These are phyloP conservation scores for Paratinospora sagittata DNA, from an alignment of 164 flowering plant species.

Conservation along the genomic window DNA sequence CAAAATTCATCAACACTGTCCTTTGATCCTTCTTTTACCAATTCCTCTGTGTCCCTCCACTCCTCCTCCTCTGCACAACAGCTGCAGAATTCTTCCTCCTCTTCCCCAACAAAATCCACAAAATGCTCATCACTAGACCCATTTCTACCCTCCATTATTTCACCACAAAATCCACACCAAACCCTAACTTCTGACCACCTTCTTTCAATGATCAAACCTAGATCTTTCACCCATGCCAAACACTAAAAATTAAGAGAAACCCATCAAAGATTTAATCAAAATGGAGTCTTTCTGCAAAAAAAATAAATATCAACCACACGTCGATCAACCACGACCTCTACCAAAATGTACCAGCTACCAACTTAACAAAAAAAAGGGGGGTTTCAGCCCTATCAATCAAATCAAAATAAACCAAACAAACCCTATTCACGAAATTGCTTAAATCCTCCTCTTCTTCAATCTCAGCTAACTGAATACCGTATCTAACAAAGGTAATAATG, in stretches of 20 bases:
- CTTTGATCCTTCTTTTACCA: conserved; percentile 24
- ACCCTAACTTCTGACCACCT: neutral
- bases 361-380: neutral
- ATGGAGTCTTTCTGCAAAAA: neutral
- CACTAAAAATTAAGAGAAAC: neutral
- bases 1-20: conserved; percentile 43
- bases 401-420: conserved; percentile 10
- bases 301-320: neutral
- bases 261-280: neutral
- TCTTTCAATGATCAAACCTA: neutral
- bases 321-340: neutral
- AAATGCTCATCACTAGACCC: conserved; percentile 10
- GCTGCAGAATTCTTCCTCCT: conserved; percentile 76
- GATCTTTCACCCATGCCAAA: neutral
- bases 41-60: conserved; percentile 46
- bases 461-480: neutral
- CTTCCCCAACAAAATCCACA: conserved; percentile 36
- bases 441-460: neutral
- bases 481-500: neutral
- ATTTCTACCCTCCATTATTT: conserved; percentile 29
- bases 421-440: neutral
- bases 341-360: neutral
- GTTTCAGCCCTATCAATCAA: neutral
- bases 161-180: neutral
- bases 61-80: conserved; percentile 57